Evolutionary conservation across 139 green algal species (phyloP), one percentile per base, ranked within the genome.

Genomic region (Chara braunii): DNA sequence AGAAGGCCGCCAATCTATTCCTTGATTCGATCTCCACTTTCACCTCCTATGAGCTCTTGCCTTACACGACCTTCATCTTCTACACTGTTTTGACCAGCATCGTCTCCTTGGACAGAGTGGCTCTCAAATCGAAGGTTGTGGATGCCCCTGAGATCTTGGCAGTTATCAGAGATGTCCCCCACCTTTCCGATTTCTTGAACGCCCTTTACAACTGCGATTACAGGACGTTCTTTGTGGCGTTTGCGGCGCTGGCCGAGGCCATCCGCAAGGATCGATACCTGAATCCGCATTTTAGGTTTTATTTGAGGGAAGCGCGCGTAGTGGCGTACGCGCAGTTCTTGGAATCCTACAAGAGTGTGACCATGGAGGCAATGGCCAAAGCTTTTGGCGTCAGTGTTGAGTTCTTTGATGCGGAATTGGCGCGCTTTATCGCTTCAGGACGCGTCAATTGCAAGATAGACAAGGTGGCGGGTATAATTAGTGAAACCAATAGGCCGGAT

Each of bases 1-100:
- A 88, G 45, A 48, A 79, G 6, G 90, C 92, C 3, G 86, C 88
- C 0, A 66, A 84, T 43, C 85, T 96, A 26, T 89, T 98, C 68
- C 84, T 98, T 26, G 88, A 96, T 44, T 88, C 89, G 34, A 88
- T 95, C 12, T 86, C 89, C 40, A 99, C 94, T 12, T 99, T 99
- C 82, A 95, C 89, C 1, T 84, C 88, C 65, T 90, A 81, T 60
- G 92, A 98, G 87, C 84, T 99, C 36, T 93, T 98, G 65, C 55
- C 74, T 11, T 99, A 96, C 66, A 61, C 83, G 30, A 62, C 59
- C 3, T 89, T 86, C 59, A 85, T 98, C 42, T 93, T 94, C 64
- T 98, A 98, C 77, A 92, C 89, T 0, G 84, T 95, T 1, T 34
- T 94, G 18, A 86, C 80, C 3, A 70, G 79, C 18, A 66, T 95